Evolutionary conservation across 177 flowering plant genomes (phyloP).

Genomic region (Vitis hybrid): DNA sequence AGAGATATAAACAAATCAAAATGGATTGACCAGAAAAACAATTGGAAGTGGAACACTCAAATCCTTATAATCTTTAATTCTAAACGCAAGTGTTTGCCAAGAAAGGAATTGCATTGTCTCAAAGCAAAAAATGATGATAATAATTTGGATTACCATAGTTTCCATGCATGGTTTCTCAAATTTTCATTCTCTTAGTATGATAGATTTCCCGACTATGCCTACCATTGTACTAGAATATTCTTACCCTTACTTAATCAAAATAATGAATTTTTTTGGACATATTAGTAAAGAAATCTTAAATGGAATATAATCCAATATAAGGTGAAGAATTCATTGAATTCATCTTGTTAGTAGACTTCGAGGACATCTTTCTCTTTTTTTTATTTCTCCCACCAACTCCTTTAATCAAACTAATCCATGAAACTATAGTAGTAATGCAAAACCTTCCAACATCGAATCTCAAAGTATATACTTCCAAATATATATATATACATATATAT

Average conservation of each 20-base stretch:
- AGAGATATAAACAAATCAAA: too few relatives aligned
- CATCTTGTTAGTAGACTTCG: constrained; percentile 49
- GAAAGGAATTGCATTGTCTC: too few relatives aligned
- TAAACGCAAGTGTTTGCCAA: too few relatives aligned
- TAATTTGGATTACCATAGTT: too few relatives aligned
- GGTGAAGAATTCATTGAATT: constrained; percentile 4
- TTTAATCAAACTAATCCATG: constrained; percentile 11
- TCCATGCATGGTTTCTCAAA: too few relatives aligned
- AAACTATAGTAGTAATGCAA: not conserved
- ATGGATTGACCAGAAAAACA: too few relatives aligned
- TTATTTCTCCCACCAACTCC: not conserved
- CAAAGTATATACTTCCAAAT: not conserved
- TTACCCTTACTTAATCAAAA: constrained; percentile 32
- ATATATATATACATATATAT: not conserved
- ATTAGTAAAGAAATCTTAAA: too few relatives aligned
- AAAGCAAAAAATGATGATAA: too few relatives aligned
- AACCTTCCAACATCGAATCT: constrained; percentile 3
- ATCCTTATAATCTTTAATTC: too few relatives aligned
- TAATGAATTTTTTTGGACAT: too few relatives aligned
- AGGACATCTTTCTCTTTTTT: constrained; percentile 43
- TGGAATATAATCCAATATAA: too few relatives aligned
- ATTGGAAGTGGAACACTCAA: too few relatives aligned
- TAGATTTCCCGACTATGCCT: constrained; percentile 76
- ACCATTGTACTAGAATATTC: constrained; percentile 71
- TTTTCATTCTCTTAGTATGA: constrained; percentile 82